A percentile compares a stretch with the other conserved stretches of the same genome.
Evolutionary conservation across 208 protist genomes (phyloP).

Genomic region (Crithidia acanthocephali): DNA sequence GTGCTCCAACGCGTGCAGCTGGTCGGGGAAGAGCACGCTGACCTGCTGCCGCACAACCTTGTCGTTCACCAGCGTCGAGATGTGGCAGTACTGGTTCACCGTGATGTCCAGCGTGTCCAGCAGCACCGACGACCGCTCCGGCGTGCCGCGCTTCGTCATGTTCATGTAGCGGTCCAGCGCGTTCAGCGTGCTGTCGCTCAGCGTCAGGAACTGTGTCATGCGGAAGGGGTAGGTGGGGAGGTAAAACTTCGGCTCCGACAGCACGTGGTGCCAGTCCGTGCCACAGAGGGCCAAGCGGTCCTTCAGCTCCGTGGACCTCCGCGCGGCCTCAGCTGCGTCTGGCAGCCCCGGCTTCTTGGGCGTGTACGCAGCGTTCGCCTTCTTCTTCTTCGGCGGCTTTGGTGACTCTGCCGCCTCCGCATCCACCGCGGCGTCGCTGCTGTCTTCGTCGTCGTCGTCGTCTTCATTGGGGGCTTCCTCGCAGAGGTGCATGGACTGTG

Average conservation of each 20-base stretch:
- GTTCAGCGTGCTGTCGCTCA: slow-evolving; percentile 6
- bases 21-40: background rate
- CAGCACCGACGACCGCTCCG: slow-evolving; percentile 23
- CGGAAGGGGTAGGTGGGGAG: slow-evolving; percentile 23
- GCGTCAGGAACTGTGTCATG: slow-evolving; percentile 27
- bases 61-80: slow-evolving; percentile 21
- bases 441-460: background rate
- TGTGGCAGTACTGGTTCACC: slow-evolving; percentile 41
- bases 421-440: background rate
- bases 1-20: slow-evolving; percentile 14
- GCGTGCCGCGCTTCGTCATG: slow-evolving; percentile 3
- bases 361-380: background rate
- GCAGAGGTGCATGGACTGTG: slow-evolving; percentile 12
- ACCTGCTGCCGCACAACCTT: slow-evolving; percentile 15
- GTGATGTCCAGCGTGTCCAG: slow-evolving; percentile 30
- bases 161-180: slow-evolving; percentile 17
- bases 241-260: slow-evolving; percentile 21
- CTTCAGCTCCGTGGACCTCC: background rate
- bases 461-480: background rate
- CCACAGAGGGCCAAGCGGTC: slow-evolving; percentile 20
- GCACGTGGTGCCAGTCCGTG: slow-evolving; percentile 36
- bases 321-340: slow-evolving; percentile 15
- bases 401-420: background rate
- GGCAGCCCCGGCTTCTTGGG: background rate
- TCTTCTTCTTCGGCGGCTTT: background rate